A percentile compares a stretch with the other conserved stretches of the same genome.
Evolutionary conservation across 805 yeast species (phyloP).

Genomic region (Candida corydali): DNA sequence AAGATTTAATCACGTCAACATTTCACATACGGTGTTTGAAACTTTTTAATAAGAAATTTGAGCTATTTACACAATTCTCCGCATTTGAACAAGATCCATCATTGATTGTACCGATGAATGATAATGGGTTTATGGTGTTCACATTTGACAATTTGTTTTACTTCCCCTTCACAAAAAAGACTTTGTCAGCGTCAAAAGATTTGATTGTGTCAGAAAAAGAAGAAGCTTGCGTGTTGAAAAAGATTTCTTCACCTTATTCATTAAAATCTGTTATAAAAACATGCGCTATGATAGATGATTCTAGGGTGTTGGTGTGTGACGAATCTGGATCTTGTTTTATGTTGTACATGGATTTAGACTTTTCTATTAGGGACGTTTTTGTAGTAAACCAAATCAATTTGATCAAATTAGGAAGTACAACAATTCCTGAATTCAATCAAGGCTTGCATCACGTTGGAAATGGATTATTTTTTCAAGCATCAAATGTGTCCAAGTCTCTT

Average conservation of each 20-base stretch:
- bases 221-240: constrained; percentile 2
- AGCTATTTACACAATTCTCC: constrained; percentile 6
- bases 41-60: not conserved
- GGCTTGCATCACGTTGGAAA: constrained; percentile 7
- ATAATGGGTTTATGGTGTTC: constrained; percentile 5
- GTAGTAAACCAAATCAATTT: constrained; percentile 6
- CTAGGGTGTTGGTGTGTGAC: constrained; percentile 2
- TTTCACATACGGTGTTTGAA: constrained; percentile 4
- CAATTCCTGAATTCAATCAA: constrained; percentile 3
- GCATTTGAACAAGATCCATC: constrained; percentile 7
- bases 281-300: constrained; percentile 1
- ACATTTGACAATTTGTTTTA: constrained; percentile 2
- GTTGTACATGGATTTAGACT: constrained; percentile 4
- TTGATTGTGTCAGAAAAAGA: not conserved
- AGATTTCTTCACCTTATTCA: not conserved
- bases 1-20: constrained; percentile 1
- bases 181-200: not conserved
- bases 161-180: constrained; percentile 4
- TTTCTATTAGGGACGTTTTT: not conserved
- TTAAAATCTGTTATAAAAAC: not conserved
- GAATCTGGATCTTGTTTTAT: constrained; percentile 5
- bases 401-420: constrained; percentile 3
- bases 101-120: constrained; percentile 3
- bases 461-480: constrained; percentile 7
- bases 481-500: constrained; percentile 4